These are phyloP conservation scores for Phytophthora sp. DNA, from an alignment of 352 stramenopile species.

Conservation along the genomic window DNA sequence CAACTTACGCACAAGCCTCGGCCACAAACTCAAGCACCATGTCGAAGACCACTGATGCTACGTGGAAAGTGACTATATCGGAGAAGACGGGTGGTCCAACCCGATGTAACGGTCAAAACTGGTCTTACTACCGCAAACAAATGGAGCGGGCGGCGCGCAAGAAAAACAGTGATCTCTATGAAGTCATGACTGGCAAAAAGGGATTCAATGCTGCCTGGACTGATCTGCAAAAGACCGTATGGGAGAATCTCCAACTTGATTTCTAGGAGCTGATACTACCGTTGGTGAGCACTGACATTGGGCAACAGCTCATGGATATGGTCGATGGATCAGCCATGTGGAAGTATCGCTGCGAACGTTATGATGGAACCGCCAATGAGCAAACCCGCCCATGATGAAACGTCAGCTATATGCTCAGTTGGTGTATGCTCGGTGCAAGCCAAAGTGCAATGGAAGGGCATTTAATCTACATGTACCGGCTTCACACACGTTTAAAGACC, in stretches of 20 bases:
- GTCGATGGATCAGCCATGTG: not conserved
- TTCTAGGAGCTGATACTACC: slow-evolving; percentile 3
- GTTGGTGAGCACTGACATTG: slow-evolving; percentile 1
- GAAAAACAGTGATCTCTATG: not conserved
- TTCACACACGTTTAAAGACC: slow-evolving; percentile 1
- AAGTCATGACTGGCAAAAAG: slow-evolving; percentile 4
- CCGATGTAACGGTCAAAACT: slow-evolving; percentile 11
- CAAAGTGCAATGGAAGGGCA: slow-evolving; percentile 3
- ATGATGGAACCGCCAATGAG: slow-evolving; percentile 3
- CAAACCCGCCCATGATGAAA: slow-evolving; percentile 3
- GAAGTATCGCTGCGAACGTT: not conserved
- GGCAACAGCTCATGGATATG: slow-evolving; percentile 1
- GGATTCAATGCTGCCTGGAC: not conserved
- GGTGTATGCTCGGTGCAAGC: slow-evolving; percentile 1
- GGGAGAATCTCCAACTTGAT: not conserved
- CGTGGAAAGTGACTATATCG: too few relatives aligned
- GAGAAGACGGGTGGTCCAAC: slow-evolving; percentile 9
- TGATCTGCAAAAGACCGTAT: not conserved
- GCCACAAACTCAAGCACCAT: too few relatives aligned
- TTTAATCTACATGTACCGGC: slow-evolving; percentile 15
- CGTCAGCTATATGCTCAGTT: slow-evolving; percentile 5
- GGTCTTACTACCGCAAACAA: slow-evolving; percentile 13
- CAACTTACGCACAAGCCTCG: too few relatives aligned
- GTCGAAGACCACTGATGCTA: too few relatives aligned
- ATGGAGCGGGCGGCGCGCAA: slow-evolving; percentile 8